Percentiles rank a stretch among this genome's conserved stretches.
These are phyloP conservation scores for Glutinoglossum americanum DNA, from an alignment of 495 filamentous ascomycete species.

Conservation along the genomic window DNA sequence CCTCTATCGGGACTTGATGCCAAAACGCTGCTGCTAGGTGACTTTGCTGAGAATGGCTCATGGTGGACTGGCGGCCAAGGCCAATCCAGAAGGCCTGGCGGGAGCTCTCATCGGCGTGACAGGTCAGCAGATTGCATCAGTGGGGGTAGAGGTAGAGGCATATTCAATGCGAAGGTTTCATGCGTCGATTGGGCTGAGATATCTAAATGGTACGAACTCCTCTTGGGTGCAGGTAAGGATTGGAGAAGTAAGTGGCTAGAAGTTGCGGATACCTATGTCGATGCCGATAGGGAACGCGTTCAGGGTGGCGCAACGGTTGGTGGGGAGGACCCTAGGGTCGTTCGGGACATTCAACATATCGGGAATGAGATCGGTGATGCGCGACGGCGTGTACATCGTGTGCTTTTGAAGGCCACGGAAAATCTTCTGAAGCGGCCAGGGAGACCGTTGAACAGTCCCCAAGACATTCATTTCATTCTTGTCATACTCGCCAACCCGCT, in stretches of 20 bases:
- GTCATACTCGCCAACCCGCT: slow-evolving; percentile 69
- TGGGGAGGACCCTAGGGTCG: neutral
- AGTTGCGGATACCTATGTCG: slow-evolving; percentile 14
- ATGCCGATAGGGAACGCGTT: neutral
- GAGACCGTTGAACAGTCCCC: slow-evolving; percentile 41
- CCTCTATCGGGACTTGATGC: slow-evolving; percentile 40
- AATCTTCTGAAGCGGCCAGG: slow-evolving; percentile 70
- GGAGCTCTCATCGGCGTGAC: slow-evolving; percentile 12
- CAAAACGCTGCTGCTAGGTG: slow-evolving; percentile 58
- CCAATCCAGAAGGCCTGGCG: slow-evolving; percentile 13
- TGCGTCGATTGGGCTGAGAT: slow-evolving; percentile 56
- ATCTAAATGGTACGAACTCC: slow-evolving; percentile 53
- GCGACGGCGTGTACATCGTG: slow-evolving; percentile 41
- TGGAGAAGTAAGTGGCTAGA: slow-evolving; percentile 32
- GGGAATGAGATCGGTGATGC: slow-evolving; percentile 42
- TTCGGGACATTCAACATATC: slow-evolving; percentile 23
- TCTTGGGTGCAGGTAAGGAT: slow-evolving; percentile 39
- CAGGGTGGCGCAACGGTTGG: neutral
- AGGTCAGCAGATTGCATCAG: slow-evolving; percentile 1
- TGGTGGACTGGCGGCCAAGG: slow-evolving; percentile 52
- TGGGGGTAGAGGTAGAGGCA: neutral
- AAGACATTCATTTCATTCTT: slow-evolving; percentile 62
- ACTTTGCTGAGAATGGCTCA: slow-evolving; percentile 61
- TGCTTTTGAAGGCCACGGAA: slow-evolving; percentile 65
- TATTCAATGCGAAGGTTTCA: slow-evolving; percentile 40